These are phyloP conservation scores for Evansstolkia leycettana DNA, from an alignment of 495 filamentous ascomycete genomes.

Conservation along the genomic window DNA sequence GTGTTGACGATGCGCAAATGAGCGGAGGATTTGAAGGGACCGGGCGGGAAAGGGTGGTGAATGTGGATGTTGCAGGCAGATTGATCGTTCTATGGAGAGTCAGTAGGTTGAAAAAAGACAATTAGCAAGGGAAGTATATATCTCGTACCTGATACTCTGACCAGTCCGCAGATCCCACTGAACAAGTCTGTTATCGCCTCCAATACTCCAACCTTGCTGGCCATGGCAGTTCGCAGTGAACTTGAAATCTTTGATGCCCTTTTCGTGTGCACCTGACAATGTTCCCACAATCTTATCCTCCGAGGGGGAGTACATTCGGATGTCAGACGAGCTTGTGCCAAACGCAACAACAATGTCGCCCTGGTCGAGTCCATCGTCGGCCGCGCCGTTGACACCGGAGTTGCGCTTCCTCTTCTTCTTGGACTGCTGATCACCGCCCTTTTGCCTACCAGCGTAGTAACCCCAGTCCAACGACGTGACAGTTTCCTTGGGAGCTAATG, in stretches of 20 bases:
- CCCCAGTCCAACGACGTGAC: conserved; percentile 50
- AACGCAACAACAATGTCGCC: conserved; percentile 39
- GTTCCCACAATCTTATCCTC: conserved; percentile 38
- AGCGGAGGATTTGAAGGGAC: conserved; percentile 31
- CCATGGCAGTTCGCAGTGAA: conserved; percentile 32
- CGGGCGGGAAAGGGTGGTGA: conserved; percentile 28
- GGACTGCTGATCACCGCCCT: conserved; percentile 22
- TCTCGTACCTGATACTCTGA: conserved; percentile 32
- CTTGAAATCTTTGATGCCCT: conserved; percentile 44
- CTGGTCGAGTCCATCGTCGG: conserved; percentile 19
- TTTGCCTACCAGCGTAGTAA: conserved; percentile 24
- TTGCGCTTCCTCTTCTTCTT: conserved; percentile 48
- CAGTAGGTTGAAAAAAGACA: conserved; percentile 4
- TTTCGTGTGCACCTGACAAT: conserved; percentile 39
- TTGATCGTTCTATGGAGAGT: conserved; percentile 31
- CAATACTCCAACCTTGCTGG: conserved; percentile 46
- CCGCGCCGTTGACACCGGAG: conserved; percentile 30
- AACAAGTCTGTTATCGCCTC: conserved; percentile 45
- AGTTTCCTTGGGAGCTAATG: conserved; percentile 34
- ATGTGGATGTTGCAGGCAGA: conserved; percentile 30
- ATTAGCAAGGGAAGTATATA: background rate
- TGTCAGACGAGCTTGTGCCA: conserved; percentile 40
- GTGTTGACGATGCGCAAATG: conserved; percentile 44
- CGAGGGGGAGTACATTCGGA: conserved; percentile 40
- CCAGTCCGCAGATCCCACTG: conserved; percentile 45